Percentiles rank a stretch among this genome's conserved stretches.
phyloP scores from a whole-genome alignment of 192 early-diverging fungal species.

The Backusella circina region DNA sequence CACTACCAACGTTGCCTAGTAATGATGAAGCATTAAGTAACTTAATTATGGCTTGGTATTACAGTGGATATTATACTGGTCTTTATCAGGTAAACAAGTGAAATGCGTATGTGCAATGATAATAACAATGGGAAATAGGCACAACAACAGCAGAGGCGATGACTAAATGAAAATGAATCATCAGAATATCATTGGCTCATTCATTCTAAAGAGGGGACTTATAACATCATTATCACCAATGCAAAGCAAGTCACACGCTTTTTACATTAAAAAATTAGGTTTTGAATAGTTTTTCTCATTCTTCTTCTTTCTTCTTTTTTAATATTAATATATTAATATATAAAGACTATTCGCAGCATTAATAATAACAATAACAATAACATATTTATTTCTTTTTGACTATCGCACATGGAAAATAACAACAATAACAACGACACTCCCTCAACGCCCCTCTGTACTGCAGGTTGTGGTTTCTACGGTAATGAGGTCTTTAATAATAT shows the following conservation, averaged over 20 bases:
- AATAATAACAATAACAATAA: background rate
- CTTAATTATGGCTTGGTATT: conserved; percentile 76
- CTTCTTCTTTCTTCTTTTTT: background rate
- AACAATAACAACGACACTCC: background rate
- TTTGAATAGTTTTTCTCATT: background rate
- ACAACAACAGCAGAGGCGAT: background rate
- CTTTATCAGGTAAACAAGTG: conserved; percentile 51
- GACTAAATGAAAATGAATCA: background rate
- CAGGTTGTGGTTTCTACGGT: conserved; percentile 70
- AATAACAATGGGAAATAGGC: background rate
- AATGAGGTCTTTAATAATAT: conserved; percentile 66
- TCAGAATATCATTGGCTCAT: no score
- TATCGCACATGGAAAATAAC: conserved; percentile 2
- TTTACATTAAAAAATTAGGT: background rate
- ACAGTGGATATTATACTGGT: conserved; percentile 70
- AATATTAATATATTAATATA: no score
- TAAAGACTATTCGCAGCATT: background rate
- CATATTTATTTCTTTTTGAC: background rate
- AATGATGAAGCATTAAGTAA: conserved; percentile 61
- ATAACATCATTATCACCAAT: no score
- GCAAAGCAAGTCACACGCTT: background rate
- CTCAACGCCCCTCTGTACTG: conserved; percentile 51
- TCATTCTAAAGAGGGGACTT: no score
- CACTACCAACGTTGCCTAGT: background rate
- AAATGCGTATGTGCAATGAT: background rate